Evolutionary conservation across 1,139 yeast species (phyloP).

Genomic region (Geotrichum bryndzae): DNA sequence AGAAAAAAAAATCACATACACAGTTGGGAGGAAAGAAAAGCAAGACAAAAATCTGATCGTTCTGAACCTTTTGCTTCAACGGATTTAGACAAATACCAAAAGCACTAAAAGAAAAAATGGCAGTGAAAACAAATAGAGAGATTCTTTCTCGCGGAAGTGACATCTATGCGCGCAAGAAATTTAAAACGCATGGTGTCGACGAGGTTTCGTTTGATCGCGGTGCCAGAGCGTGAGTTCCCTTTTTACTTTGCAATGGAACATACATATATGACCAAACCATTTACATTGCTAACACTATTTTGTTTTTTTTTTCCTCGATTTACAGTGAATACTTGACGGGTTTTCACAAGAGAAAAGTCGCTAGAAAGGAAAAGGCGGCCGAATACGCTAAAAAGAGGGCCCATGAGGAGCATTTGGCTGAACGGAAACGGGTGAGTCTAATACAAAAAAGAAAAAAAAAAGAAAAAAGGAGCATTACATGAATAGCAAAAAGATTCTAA

Average conservation of each 20-base stretch:
- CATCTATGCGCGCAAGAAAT: constrained; percentile 61
- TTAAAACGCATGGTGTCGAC: constrained; percentile 61
- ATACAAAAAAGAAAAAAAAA: background rate
- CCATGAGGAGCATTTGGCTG: constrained; percentile 65
- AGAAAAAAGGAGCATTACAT: too few species aligned
- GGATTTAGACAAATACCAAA: background rate
- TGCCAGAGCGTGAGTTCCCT: constrained; percentile 43
- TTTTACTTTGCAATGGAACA: background rate
- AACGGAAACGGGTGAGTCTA: constrained; percentile 46
- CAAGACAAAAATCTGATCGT: background rate
- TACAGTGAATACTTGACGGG: constrained; percentile 76
- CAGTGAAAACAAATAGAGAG: constrained; percentile 52
- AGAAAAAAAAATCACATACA: background rate
- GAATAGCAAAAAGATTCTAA: too few species aligned
- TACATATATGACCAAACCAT: background rate
- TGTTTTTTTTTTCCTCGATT: background rate
- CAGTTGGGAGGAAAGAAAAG: background rate
- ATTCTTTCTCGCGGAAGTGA: constrained; percentile 78
- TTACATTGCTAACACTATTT: background rate
- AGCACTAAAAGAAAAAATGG: background rate
- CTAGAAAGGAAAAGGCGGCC: constrained; percentile 80
- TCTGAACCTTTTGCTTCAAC: background rate
- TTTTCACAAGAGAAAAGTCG: constrained; percentile 86
- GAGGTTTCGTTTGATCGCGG: constrained; percentile 79
- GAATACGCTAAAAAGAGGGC: constrained; percentile 71